These are phyloP conservation scores for Microcyclospora tardicrescens DNA, from an alignment of 2,329 filamentous ascomycete genomes.

Conservation along the genomic window DNA sequence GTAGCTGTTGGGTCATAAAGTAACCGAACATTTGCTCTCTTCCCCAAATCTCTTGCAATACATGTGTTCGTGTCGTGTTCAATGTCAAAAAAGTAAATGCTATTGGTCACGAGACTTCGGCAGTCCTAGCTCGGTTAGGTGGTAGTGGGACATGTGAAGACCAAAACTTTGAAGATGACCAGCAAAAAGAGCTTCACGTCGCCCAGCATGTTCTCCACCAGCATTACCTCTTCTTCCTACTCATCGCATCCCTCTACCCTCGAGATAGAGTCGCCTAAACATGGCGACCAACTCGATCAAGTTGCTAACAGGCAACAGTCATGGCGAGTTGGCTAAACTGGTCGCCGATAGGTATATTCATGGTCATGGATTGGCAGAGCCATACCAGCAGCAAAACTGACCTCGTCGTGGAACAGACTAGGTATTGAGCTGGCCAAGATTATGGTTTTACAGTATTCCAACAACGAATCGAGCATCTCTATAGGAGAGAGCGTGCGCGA, in stretches of 20 bases:
- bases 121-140: no score
- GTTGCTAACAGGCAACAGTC: slow-evolving; percentile 61
- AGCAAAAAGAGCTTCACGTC: no score
- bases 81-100: no score
- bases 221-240: slow-evolving; percentile 2
- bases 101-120: no score
- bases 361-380: no score
- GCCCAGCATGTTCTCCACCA: slow-evolving; percentile 7
- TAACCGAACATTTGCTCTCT: no score
- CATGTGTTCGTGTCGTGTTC: no score
- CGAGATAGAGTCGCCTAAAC: slow-evolving; percentile 7
- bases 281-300: slow-evolving; percentile 68
- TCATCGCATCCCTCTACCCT: neutral
- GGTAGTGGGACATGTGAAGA: no score
- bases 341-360: slow-evolving; percentile 50
- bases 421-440: slow-evolving; percentile 69
- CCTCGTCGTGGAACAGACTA: slow-evolving; percentile 37
- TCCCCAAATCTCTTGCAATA: no score
- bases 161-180: no score
- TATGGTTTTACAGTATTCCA: slow-evolving; percentile 71
- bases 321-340: slow-evolving; percentile 56
- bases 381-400: neutral
- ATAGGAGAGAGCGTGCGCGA: slow-evolving; percentile 94
- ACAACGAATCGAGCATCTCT: slow-evolving; percentile 78
- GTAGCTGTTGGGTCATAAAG: no score